Evolutionary conservation across 257 asterid genomes (phyloP).

Genomic region (Jacaranda mimosifolia): DNA sequence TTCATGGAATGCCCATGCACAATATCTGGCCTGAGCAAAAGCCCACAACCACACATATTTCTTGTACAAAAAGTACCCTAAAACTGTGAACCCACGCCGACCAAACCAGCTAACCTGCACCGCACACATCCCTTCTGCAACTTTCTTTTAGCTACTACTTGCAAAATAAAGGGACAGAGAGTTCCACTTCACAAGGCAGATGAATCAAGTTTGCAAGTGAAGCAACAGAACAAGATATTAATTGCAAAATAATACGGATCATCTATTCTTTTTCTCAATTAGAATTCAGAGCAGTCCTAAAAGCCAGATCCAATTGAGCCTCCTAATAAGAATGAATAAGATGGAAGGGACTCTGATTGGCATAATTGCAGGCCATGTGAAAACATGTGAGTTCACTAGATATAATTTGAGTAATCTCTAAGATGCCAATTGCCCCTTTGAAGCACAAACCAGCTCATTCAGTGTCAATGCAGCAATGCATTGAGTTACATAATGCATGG

Average conservation of each 20-base stretch:
- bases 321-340: neutral
- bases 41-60: neutral
- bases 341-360: neutral
- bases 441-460: constrained; percentile 29
- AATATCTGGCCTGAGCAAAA: neutral
- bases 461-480: constrained; percentile 24
- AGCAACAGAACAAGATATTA: no score
- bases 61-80: neutral
- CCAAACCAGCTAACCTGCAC: no score
- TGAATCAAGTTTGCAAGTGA: no score
- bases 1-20: constrained; percentile 34
- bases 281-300: neutral
- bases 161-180: neutral
- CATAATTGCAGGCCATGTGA: constrained; percentile 28
- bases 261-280: neutral
- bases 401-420: constrained; percentile 25
- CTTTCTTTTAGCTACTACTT: neutral
- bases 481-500: constrained; percentile 3
- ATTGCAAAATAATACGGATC: no score
- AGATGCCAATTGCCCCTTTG: constrained; percentile 8
- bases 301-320: neutral
- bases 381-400: neutral
- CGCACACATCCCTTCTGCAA: no score
- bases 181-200: neutral
- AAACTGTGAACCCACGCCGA: neutral